Evolutionary conservation across 352 stramenopile genomes (phyloP), one percentile per base, ranked within the genome.

Genomic region (Nothophytophthora sp.): DNA sequence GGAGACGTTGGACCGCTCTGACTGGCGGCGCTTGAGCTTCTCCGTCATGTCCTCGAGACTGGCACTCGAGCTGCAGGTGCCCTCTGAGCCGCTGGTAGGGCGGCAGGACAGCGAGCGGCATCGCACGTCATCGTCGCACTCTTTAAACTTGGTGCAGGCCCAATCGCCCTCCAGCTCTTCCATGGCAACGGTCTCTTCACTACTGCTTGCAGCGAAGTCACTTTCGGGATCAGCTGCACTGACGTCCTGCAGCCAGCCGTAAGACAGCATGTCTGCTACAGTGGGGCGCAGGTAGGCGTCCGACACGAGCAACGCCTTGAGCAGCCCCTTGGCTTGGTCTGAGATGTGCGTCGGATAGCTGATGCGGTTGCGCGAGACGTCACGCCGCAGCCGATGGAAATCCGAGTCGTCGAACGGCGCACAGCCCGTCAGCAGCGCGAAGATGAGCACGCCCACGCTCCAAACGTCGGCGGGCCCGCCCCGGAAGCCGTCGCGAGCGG

Each of bases 321-420:
- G 65, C 36, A 93, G 37, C 4, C 76, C 76, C 60, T 85, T 86
- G 11, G 74, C 70, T 32, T 83, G 54, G 43, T 81, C 67, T 3
- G 78, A 90, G 43, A 91, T 60, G 54, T 82, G 73, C 12, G 43
- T 49, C 13, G 81, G 81, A 59, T 86, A 93, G 43, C 69, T 70
- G 50, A 93, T 88, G 37, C 53, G 48, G 32, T 88, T 90, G 29
- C 73, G 75, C 49, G 75, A 81, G 16, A 93, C 72, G 51, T 90
- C 80, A 33, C 74, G 57, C 18, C 81, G 79, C 40, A 93, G 57
- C 16, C 60, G 52, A 12, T 79, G 43, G 48, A 91, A 91, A 33
- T 74, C 75, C 38, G 78, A 89, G 67, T 91, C 83, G 53, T 93
- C 78, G 27, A 88, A 93, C 35, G 80, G 83, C 24, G 83, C 77